Evolutionary conservation across 2,329 filamentous ascomycete genomes (phyloP).

Genomic region (Hortaea werneckii): DNA sequence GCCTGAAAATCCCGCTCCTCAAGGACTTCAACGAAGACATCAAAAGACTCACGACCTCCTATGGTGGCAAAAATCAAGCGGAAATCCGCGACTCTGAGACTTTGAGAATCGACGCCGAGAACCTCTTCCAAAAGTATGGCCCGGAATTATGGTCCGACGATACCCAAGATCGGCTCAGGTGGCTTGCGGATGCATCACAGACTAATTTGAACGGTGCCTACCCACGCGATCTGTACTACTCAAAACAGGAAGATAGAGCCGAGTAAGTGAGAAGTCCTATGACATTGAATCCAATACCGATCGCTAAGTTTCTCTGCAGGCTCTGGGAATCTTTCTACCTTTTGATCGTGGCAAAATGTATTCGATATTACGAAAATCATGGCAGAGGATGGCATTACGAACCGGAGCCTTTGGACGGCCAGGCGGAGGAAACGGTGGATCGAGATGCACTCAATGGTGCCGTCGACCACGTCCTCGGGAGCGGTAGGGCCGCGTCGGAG

Average conservation of each 20-base stretch:
- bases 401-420: not conserved
- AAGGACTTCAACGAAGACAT: not conserved
- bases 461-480: not conserved
- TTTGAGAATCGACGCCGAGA: not conserved
- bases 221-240: not conserved
- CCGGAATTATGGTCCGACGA: slow-evolving; percentile 1
- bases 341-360: slow-evolving; percentile 1
- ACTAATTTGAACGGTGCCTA: not conserved
- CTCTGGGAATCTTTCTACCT: not conserved
- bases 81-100: not conserved
- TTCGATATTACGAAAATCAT: slow-evolving; percentile 2
- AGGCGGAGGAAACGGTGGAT: not conserved
- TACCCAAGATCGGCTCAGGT: not conserved
- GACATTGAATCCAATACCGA: not conserved
- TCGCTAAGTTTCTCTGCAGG: not conserved
- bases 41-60: not conserved
- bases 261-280: not conserved
- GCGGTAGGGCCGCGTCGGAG: not conserved
- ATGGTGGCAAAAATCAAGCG: not conserved
- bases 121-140: not conserved
- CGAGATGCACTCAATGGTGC: not conserved
- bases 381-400: not conserved
- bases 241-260: not conserved
- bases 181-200: not conserved
- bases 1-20: not conserved